Evolutionary conservation across 2,329 filamentous ascomycete genomes (phyloP), one percentile per base, ranked within the genome.

Genomic region (Xylaria sp.): DNA sequence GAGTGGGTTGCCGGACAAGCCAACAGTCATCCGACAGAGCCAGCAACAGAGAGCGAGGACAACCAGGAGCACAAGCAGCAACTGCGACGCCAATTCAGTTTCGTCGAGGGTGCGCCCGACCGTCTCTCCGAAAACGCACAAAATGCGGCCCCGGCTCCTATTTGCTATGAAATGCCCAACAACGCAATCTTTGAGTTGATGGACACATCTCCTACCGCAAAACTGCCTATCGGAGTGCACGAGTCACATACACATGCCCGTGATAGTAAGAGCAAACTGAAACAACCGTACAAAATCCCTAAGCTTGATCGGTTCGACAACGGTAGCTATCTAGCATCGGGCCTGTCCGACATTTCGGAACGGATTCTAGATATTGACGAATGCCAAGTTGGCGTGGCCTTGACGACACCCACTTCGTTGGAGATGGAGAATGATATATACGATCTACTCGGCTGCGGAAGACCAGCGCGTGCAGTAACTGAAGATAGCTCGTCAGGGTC

Each of bases 391-490:
- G 13, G 48, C 23, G 9, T 58, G 12, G 28, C 59, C 8, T 46
- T 25, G 23, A 41, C 48, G 37, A 41, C 41, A 15, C 23, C 20
- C 6, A 67, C 46, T 20, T 55, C 70, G 41, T 54, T 63, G 18
- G 64, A 66, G 28, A 64, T 69, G 39, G 70, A 71, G 48, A 66
- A 66, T 9, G 60, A 65, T 25, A 71, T 71, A 13, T 65, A 70
- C 28, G 20, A 65, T 10, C 28, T 71, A 48, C 70, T 71, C 13
- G 64, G 67, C 7, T 61, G 32, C 23, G 41, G 12, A 5, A 41
- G 25, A 18, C 8, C 28, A 25, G 12, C 37, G 4, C 10, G 34
- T n/a, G 9, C 23, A 34, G 25, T 10, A 48, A 2, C 65, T 39
- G 15, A 57, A 51, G 54, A 59, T 23, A 63, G 32, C 34, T 66